phyloP scores from a whole-genome alignment of 192 early-diverging fungal species.

The Linnemannia hyalina region DNA sequence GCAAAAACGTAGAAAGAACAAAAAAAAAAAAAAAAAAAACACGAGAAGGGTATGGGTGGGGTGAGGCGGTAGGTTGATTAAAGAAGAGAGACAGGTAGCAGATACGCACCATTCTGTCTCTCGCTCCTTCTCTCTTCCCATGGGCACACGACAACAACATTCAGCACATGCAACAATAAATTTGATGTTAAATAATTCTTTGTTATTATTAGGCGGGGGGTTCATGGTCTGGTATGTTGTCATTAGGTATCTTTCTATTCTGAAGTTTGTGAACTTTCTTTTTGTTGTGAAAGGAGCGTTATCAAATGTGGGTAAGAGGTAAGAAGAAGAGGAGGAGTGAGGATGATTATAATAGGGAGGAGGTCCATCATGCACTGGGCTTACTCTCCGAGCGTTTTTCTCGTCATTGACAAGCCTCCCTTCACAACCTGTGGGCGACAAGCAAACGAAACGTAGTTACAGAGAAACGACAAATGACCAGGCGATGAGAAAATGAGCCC shows the following conservation, averaged over 20 bases:
- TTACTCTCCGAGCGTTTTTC: not conserved
- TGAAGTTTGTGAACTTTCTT: not conserved
- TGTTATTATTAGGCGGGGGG: not conserved
- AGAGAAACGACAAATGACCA: too few relatives aligned
- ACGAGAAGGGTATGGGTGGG: not conserved
- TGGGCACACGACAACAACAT: not conserved
- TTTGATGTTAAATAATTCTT: not conserved
- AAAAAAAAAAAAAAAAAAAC: not conserved
- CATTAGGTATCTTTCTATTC: not conserved
- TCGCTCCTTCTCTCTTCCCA: not conserved
- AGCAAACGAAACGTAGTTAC: too few relatives aligned
- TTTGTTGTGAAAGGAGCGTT: not conserved
- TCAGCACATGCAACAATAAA: constrained; percentile 1
- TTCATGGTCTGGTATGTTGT: not conserved
- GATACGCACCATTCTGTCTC: not conserved
- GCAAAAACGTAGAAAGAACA: not conserved
- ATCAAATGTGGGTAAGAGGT: not conserved
- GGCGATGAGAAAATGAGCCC: too few relatives aligned
- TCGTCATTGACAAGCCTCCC: too few relatives aligned
- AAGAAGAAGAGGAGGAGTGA: not conserved
- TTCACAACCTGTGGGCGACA: too few relatives aligned
- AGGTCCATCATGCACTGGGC: not conserved
- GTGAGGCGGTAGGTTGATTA: not conserved
- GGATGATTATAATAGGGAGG: not conserved
- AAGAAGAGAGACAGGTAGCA: not conserved